A percentile compares a stretch with the other conserved stretches of the same genome.
Conservation (phyloP, 176 grass and related monocot species). For the Stipa capillata region DNA sequence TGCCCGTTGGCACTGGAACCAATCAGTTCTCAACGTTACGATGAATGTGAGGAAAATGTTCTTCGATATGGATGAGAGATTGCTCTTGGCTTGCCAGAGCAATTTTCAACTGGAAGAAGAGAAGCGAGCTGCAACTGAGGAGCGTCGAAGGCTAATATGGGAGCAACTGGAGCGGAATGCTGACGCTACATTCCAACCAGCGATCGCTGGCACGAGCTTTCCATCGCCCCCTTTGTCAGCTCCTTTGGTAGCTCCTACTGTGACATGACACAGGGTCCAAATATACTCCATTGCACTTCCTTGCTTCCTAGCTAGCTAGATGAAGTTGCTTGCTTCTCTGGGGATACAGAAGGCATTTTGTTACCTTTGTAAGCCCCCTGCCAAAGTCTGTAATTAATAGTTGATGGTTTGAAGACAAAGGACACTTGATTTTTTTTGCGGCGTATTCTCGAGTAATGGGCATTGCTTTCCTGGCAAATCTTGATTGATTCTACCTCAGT, state of each 20-base stretch:
- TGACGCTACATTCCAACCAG: constrained; percentile 29
- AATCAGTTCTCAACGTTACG: constrained; percentile 79
- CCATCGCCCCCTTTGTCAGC: constrained; percentile 29
- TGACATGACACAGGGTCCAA: constrained; percentile 41
- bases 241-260: constrained; percentile 44
- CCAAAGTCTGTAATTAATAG: constrained; percentile 69
- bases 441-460: constrained; percentile 39
- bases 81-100: constrained; percentile 66
- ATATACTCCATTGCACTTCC: constrained; percentile 7
- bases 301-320: constrained; percentile 46
- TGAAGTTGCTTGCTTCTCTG: constrained; percentile 46
- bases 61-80: constrained; percentile 79
- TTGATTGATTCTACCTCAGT: constrained; percentile 13
- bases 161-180: constrained; percentile 64
- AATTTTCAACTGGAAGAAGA: constrained; percentile 81
- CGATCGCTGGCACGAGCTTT: constrained; percentile 36
- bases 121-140: constrained; percentile 34
- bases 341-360: constrained; percentile 56
- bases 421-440: constrained; percentile 38
- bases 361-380: constrained; percentile 46
- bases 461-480: constrained; percentile 33
- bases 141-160: constrained; percentile 72
- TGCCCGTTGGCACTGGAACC: constrained; percentile 82
- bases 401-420: constrained; percentile 38
- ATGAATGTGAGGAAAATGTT: constrained; percentile 89